Evolutionary conservation across 306 rosid genomes (phyloP).

Genomic region (Ochetophila trinervis): DNA sequence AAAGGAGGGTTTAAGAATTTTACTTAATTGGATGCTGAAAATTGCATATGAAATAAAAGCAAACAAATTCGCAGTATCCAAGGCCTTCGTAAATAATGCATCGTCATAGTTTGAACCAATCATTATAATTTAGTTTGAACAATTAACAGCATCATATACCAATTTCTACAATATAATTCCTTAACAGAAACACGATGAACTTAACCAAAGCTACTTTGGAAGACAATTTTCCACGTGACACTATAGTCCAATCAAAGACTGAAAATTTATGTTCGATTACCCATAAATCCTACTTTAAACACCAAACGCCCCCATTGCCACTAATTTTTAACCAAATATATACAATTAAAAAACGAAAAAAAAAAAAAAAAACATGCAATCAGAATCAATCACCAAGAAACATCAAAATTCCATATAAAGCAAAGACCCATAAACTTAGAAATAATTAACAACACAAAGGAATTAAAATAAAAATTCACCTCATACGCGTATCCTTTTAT

Average conservation of each 20-base stretch:
- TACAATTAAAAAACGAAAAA: neutral
- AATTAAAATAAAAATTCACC: constrained; percentile 4
- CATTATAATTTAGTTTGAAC: no score
- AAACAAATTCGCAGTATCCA: no score
- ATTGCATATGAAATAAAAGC: no score
- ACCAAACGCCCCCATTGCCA: constrained; percentile 3
- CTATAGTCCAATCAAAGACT: neutral
- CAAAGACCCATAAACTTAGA: neutral
- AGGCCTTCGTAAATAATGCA: no score
- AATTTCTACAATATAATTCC: no score
- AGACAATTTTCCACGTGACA: neutral
- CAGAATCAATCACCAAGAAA: neutral
- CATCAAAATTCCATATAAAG: neutral
- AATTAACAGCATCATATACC: no score
- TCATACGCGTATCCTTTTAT: constrained; percentile 14
- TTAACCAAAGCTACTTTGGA: neutral
- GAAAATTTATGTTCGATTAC: neutral
- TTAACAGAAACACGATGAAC: neutral
- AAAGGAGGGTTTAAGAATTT: no score
- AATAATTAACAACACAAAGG: neutral
- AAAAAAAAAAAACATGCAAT: neutral
- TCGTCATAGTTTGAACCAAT: no score
- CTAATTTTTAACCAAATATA: neutral
- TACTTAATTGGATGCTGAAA: no score
- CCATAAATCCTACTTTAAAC: neutral